Base-by-base conservation (phyloP, 441 rosid species). In the Geranium incanum region DNA sequence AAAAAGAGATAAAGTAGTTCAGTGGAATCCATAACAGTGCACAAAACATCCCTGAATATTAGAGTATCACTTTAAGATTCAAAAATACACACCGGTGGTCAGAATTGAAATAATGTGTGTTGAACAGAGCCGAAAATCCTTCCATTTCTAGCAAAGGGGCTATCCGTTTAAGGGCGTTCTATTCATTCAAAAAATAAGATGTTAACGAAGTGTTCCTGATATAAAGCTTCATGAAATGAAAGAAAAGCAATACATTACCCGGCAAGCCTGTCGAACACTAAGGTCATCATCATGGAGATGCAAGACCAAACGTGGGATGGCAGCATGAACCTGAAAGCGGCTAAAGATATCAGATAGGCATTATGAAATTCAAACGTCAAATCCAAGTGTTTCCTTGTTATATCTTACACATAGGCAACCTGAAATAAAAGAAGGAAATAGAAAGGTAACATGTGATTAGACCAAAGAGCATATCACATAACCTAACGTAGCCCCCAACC, bases 251-350 rank as follows among this genome's bases (percentile, higher is more conserved):
- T 4, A 21, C 65, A 87, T 81, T 83, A 90, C 99, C 78, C 93
- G 85, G 81, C 99, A 94, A 74, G 97, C 90, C 70, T 85, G 90
- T 77, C 97, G 81, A 73, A 94, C 91, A 72, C 84, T 78, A 78
- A 72, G 78, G 72, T 94, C 89, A 45, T 90, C 96, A 66, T 94
- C 99, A 28, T 87, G 82, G 70, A 92, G 89, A 76, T 94, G 97
- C 72, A 94, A 83, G 68, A 89, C 82, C 84, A 95, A 80, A 64
- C 95, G 97, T 73, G 99, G 94, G 15, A 89, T 76, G 67, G 86
- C 81, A 68, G 91, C 88, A 78, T 92, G 97, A 73, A 92, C 87
- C 99, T 95, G 84, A 38, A 38, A 76, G 79, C 48, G 70, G 37
- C 15, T 11, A 37, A 36, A 68, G 37, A 3, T 66, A 41, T 68